Evolutionary conservation across 2,329 filamentous ascomycete species (phyloP).

Genomic region (Huntiella moniliformis): DNA sequence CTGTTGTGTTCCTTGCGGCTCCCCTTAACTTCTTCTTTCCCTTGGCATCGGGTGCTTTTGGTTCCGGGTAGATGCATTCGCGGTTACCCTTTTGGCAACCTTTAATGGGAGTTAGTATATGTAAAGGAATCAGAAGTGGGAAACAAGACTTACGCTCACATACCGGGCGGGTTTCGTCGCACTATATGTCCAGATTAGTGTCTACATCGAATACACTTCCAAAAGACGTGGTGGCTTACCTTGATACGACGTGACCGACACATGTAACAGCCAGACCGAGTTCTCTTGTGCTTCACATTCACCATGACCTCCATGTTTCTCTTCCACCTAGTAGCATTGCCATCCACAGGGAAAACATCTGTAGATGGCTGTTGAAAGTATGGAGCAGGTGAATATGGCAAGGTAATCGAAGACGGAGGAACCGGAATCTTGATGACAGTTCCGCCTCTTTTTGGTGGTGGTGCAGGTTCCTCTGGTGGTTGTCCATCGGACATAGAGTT

Average conservation of each 20-base stretch:
- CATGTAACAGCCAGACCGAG: constrained; percentile 82
- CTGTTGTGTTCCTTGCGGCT: too few relatives aligned
- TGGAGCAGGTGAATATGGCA: constrained; percentile 25
- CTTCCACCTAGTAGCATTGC: constrained; percentile 23
- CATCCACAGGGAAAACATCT: neutral
- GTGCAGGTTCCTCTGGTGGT: constrained; percentile 19
- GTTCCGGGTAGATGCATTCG: constrained; percentile 77
- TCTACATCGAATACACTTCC: too few relatives aligned
- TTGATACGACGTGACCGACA: constrained; percentile 79
- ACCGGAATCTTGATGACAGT: constrained; percentile 14
- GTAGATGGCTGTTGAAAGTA: constrained; percentile 2
- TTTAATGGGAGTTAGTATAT: constrained; percentile 16
- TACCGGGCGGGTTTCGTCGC: constrained; percentile 71
- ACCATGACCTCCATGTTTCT: constrained; percentile 34
- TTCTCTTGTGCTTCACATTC: constrained; percentile 80
- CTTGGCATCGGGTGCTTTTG: constrained; percentile 27
- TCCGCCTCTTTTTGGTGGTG: too few relatives aligned
- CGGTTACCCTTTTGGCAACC: constrained; percentile 84
- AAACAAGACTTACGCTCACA: constrained; percentile 48
- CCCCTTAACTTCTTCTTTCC: constrained; percentile 14
- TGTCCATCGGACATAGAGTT: constrained; percentile 30
- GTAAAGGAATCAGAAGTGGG: neutral
- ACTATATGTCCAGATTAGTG: constrained; percentile 34
- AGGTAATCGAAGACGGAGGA: constrained; percentile 24
- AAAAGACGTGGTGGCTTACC: constrained; percentile 23